These are phyloP conservation scores for Trematosphaeria pertusa DNA, from an alignment of 2,329 filamentous ascomycete species.

Conservation along the genomic window DNA sequence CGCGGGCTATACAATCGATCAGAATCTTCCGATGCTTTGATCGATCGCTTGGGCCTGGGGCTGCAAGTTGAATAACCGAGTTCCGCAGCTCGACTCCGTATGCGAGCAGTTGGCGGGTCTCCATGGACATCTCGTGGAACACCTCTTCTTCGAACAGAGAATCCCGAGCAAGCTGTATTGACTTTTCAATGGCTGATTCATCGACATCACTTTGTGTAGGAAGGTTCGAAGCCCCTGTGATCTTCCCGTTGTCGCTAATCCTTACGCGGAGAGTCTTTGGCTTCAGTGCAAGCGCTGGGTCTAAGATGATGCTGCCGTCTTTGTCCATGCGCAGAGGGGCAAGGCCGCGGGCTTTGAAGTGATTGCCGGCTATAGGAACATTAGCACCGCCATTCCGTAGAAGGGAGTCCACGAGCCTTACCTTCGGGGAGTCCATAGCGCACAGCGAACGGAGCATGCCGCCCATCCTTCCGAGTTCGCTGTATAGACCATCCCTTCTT, in stretches of 20 bases:
- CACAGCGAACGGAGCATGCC: conserved; percentile 81
- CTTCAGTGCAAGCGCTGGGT: conserved; percentile 65
- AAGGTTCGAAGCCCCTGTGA: conserved; percentile 63
- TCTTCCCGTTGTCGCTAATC: conserved; percentile 63
- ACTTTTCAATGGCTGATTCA: conserved; percentile 68
- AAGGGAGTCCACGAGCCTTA: conserved; percentile 35
- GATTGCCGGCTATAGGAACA: conserved; percentile 54
- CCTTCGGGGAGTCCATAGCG: conserved; percentile 87
- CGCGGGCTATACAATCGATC: conserved; percentile 71
- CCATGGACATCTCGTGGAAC: conserved; percentile 86
- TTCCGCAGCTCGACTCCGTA: conserved; percentile 72
- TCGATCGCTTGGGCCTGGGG: conserved; percentile 19
- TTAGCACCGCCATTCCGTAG: conserved; percentile 5
- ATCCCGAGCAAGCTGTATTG: conserved; percentile 77
- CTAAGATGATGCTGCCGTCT: conserved; percentile 77
- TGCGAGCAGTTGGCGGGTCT: conserved; percentile 75
- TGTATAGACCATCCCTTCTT: conserved; percentile 83
- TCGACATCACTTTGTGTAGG: conserved; percentile 31
- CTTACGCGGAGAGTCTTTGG: conserved; percentile 72
- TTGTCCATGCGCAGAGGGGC: conserved; percentile 78
- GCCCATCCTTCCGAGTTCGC: conserved; percentile 50
- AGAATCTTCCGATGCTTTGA: conserved; percentile 65
- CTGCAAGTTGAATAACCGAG: conserved; percentile 46
- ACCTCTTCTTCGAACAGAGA: conserved; percentile 85
- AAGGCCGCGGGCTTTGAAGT: conserved; percentile 74